Percentiles rank a stretch among this genome's conserved stretches.
Evolutionary conservation across 768 basidiomycete species (phyloP).

Genomic region (Pleurotus pulmonarius): DNA sequence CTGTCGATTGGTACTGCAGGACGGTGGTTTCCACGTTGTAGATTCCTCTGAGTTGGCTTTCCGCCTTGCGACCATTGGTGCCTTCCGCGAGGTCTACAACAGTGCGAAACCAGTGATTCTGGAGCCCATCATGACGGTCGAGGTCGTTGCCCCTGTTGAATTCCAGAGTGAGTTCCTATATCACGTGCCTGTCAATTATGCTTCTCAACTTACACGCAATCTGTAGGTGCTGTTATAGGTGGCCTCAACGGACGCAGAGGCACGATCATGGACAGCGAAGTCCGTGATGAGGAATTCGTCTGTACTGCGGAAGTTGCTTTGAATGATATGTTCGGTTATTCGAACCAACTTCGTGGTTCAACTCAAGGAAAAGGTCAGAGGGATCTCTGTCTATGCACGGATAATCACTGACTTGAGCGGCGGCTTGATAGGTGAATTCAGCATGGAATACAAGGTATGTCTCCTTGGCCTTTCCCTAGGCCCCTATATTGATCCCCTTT

Average conservation of each 20-base stretch:
- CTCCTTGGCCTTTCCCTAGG: neutral
- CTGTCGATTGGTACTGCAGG: constrained; percentile 81
- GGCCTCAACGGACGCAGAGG: constrained; percentile 90
- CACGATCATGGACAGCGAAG: constrained; percentile 93
- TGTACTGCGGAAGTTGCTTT: constrained; percentile 87
- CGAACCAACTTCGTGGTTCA: constrained; percentile 84
- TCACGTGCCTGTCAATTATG: neutral
- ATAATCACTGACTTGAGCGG: neutral
- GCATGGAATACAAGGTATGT: constrained; percentile 74
- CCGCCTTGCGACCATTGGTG: constrained; percentile 84
- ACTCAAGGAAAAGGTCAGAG: constrained; percentile 87
- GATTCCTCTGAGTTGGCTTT: constrained; percentile 98
- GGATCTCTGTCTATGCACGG: neutral
- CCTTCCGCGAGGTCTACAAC: constrained; percentile 87
- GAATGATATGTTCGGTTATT: constrained; percentile 99
- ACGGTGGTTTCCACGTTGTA: constrained; percentile 89
- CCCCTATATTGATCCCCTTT: constrained; percentile 1
- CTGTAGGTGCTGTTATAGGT: constrained; percentile 83
- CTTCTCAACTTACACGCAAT: neutral
- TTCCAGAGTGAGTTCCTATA: constrained; percentile 70
- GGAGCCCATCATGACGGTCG: constrained; percentile 99
- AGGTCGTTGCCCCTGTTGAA: constrained; percentile 92
- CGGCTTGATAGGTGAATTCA: constrained; percentile 57
- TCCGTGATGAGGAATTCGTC: constrained; percentile 96
- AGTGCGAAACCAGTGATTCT: constrained; percentile 77